phyloP scores from a whole-genome alignment of 495 filamentous ascomycete species.

The Hypoxylon lienhwacheense region DNA sequence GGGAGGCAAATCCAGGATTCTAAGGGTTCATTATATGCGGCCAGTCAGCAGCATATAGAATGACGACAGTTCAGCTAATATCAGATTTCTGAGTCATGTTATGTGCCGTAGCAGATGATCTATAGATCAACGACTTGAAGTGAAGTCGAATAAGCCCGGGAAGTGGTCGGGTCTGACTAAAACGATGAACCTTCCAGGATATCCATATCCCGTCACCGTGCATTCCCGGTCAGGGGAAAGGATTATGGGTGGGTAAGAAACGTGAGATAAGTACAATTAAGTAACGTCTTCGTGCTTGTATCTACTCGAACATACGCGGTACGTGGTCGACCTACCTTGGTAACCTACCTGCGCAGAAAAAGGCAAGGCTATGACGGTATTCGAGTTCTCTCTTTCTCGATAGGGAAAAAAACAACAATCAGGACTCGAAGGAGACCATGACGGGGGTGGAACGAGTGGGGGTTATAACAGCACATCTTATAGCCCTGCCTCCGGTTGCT shows the following conservation, averaged over 20 bases:
- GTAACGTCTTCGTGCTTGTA: conserved; percentile 10
- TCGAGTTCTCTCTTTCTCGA: conserved; percentile 24
- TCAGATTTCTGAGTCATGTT: conserved; percentile 25
- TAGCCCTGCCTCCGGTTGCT: conserved; percentile 36
- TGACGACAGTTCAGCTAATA: conserved; percentile 7
- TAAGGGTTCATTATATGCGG: conserved; percentile 17
- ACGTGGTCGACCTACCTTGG: conserved; percentile 19
- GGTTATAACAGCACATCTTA: conserved; percentile 41
- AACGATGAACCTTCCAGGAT: conserved; percentile 33
- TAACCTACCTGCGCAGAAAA: conserved; percentile 26
- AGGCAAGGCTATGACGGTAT: conserved; percentile 28
- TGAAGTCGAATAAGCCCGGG: conserved; percentile 25
- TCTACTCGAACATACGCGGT: conserved; percentile 1
- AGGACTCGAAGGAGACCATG: conserved; percentile 21
- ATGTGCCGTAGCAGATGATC: conserved; percentile 6
- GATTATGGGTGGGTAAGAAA: conserved; percentile 7
- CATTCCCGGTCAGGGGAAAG: conserved; percentile 15
- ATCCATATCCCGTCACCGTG: conserved; percentile 29
- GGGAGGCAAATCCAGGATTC: conserved; percentile 12
- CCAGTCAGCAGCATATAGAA: conserved; percentile 17
- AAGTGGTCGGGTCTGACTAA: conserved; percentile 26
- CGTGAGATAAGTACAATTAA: conserved; percentile 22
- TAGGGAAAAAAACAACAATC: conserved; percentile 32
- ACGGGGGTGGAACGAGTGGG: conserved; percentile 19
- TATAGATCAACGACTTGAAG: conserved; percentile 13